Conservation (phyloP, 2,329 filamentous ascomycete species). For the Biscogniauxia mediterranea region DNA sequence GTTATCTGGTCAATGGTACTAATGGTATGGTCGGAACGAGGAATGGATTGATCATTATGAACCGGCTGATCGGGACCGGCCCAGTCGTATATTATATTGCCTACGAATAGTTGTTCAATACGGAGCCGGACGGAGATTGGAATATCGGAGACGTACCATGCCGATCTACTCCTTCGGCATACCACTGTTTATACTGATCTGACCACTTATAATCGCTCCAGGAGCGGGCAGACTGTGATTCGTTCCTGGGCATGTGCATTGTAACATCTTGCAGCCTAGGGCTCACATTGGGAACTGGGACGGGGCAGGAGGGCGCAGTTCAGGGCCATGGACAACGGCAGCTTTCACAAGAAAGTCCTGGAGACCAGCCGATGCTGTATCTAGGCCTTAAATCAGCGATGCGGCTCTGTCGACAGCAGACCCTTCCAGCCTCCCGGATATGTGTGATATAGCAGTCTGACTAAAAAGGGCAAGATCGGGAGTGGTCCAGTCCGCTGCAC, state of each 20-base stretch:
- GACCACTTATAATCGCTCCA: constrained; percentile 30
- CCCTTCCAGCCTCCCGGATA: constrained; percentile 15
- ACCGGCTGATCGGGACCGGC: constrained; percentile 11
- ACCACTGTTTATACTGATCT: constrained; percentile 20
- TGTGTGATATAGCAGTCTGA: constrained; percentile 14
- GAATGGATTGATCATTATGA: constrained; percentile 21
- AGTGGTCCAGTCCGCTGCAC: constrained; percentile 19
- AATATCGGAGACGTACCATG: constrained; percentile 24
- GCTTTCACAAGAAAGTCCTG: constrained; percentile 21
- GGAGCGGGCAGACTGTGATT: constrained; percentile 23
- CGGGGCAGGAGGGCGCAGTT: constrained; percentile 17
- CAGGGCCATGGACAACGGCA: constrained; percentile 16
- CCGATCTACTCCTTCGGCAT: constrained; percentile 21
- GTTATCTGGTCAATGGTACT: constrained; percentile 19
- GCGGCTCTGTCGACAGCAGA: constrained; percentile 27
- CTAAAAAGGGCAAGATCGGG: constrained; percentile 11
- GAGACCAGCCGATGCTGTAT: constrained; percentile 16
- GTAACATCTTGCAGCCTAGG: constrained; percentile 29
- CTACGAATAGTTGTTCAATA: constrained; percentile 18
- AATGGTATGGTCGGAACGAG: constrained; percentile 23
- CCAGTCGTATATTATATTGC: constrained; percentile 21
- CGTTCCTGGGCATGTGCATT: constrained; percentile 28
- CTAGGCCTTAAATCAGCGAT: constrained; percentile 29
- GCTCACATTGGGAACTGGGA: constrained; percentile 21
- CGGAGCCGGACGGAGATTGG: constrained; percentile 5